A percentile compares a stretch with the other conserved stretches of the same genome.
Conservation (phyloP, 2,329 filamentous ascomycete genomes). For the Colletotrichum camelliae region DNA sequence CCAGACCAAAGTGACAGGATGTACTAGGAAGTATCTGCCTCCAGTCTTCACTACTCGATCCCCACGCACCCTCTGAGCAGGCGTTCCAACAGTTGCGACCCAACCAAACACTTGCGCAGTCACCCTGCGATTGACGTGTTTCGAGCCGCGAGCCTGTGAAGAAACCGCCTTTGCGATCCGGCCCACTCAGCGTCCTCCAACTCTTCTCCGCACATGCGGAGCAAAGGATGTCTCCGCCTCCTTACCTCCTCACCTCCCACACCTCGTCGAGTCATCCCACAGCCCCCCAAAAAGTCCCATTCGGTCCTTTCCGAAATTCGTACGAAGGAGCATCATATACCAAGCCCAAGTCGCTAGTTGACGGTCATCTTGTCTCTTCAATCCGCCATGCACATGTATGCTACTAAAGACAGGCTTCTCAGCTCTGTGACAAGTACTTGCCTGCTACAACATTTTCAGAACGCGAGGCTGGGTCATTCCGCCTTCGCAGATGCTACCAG, state of each 20-base stretch:
- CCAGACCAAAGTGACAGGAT: not conserved
- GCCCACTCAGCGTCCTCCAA: slow-evolving; percentile 3
- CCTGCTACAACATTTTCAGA: not conserved
- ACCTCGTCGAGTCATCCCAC: not conserved
- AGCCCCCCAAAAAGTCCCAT: not conserved
- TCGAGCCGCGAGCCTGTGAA: not conserved
- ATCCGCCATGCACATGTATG: not conserved
- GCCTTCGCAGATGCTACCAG: not conserved
- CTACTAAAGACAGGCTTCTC: not conserved
- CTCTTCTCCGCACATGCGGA: slow-evolving; percentile 20
- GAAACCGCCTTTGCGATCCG: slow-evolving; percentile 9
- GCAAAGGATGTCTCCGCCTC: slow-evolving; percentile 6
- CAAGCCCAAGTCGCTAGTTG: not conserved
- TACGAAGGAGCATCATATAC: not conserved
- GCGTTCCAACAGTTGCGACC: not conserved
- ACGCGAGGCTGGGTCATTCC: not conserved
- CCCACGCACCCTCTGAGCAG: not conserved
- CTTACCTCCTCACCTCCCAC: not conserved
- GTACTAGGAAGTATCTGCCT: not conserved
- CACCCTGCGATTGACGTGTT: not conserved
- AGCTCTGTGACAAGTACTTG: not conserved
- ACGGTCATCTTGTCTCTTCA: not conserved
- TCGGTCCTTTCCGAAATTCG: slow-evolving; percentile 10
- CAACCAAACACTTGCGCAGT: not conserved
- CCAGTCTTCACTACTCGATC: not conserved